Evolutionary conservation across 306 rosid species (phyloP).

Genomic region (Geum urbanum): DNA sequence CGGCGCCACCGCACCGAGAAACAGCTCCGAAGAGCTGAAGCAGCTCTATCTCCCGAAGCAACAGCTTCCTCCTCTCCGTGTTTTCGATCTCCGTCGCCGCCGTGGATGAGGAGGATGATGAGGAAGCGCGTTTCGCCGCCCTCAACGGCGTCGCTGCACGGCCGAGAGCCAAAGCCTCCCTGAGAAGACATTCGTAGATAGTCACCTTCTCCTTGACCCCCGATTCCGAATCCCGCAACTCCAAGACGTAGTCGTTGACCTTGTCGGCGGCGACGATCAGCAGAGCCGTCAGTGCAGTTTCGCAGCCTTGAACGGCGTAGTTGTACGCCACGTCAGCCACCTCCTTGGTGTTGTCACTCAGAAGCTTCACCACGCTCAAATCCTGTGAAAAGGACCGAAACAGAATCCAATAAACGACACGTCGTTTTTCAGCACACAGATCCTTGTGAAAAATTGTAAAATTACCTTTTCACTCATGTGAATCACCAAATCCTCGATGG

Average conservation of each 20-base stretch:
- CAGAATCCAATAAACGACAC: neutral
- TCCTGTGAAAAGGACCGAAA: slow-evolving; percentile 17
- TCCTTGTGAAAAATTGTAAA: neutral
- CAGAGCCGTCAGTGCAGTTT: slow-evolving; percentile 34
- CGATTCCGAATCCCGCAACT: slow-evolving; percentile 21
- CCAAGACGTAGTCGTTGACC: slow-evolving; percentile 21
- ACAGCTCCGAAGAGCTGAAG: slow-evolving; percentile 38
- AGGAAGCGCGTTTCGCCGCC: neutral
- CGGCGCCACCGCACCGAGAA: slow-evolving; percentile 25
- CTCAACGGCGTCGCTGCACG: slow-evolving; percentile 1
- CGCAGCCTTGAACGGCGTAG: slow-evolving; percentile 30
- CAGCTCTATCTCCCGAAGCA: slow-evolving; percentile 36
- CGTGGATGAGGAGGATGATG: neutral
- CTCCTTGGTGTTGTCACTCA: slow-evolving; percentile 39
- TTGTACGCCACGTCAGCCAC: slow-evolving; percentile 32
- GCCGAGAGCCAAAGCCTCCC: slow-evolving; percentile 32
- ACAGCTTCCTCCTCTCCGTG: slow-evolving; percentile 29
- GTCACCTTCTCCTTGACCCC: slow-evolving; percentile 31
- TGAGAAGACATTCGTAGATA: slow-evolving; percentile 33
- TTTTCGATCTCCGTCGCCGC: neutral
- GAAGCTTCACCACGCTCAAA: slow-evolving; percentile 31
- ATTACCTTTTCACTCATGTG: slow-evolving; percentile 34
- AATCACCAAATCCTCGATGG: slow-evolving; percentile 36
- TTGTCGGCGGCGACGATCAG: slow-evolving; percentile 30
- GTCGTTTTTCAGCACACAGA: slow-evolving; percentile 15